Evolutionary conservation across 352 stramenopile species (phyloP).

Genomic region (Discostella stelligera): DNA sequence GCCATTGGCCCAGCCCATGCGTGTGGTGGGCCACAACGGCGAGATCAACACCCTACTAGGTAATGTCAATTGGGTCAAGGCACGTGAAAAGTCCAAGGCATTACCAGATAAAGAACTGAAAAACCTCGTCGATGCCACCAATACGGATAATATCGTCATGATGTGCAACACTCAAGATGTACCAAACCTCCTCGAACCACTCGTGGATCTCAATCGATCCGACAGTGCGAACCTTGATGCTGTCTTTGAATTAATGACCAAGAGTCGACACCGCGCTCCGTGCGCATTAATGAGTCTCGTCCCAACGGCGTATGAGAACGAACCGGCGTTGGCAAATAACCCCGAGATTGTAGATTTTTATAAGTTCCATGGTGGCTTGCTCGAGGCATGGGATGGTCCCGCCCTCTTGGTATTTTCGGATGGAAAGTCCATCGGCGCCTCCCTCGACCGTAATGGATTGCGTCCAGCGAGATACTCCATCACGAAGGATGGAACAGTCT

Average conservation of each 20-base stretch:
- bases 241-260: slow-evolving; percentile 91
- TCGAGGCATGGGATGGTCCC: slow-evolving; percentile 96
- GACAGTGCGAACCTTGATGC: slow-evolving; percentile 95
- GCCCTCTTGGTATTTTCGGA: slow-evolving; percentile 95
- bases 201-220: slow-evolving; percentile 91
- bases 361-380: slow-evolving; percentile 92
- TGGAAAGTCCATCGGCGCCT: slow-evolving; percentile 91
- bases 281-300: slow-evolving; percentile 88
- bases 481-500: slow-evolving; percentile 93
- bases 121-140: slow-evolving; percentile 75
- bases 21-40: slow-evolving; percentile 96
- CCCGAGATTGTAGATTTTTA: slow-evolving; percentile 90
- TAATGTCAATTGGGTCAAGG: slow-evolving; percentile 98
- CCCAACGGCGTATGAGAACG: slow-evolving; percentile 92
- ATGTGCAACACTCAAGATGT: slow-evolving; percentile 82
- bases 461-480: slow-evolving; percentile 93
- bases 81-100: slow-evolving; percentile 74
- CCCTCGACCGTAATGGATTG: slow-evolving; percentile 93
- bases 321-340: slow-evolving; percentile 85
- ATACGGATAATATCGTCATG: slow-evolving; percentile 79
- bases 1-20: slow-evolving; percentile 94
- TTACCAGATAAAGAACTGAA: slow-evolving; percentile 36
- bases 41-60: slow-evolving; percentile 98
- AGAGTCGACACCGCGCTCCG: slow-evolving; percentile 72
- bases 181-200: slow-evolving; percentile 86